Evolutionary conservation across 208 protist species (phyloP).

Genomic region (Acanthamoeba sp.): DNA sequence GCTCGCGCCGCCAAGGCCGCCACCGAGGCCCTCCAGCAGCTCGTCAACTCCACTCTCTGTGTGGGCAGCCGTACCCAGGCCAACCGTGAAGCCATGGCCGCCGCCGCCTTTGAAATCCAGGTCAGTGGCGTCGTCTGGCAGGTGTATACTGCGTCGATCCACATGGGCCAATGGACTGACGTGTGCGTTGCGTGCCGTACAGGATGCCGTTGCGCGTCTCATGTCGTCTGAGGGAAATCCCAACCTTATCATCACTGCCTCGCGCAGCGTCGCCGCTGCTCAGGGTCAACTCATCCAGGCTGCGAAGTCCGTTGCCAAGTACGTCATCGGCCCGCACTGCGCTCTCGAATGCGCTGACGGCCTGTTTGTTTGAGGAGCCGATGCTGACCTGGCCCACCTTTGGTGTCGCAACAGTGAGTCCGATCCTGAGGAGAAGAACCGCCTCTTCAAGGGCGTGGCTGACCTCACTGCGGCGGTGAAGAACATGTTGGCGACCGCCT

Average conservation of each 20-base stretch:
- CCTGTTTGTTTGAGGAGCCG: too few species aligned
- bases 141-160: too few species aligned
- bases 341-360: too few species aligned
- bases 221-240: constrained; percentile 73
- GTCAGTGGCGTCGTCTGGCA: too few species aligned
- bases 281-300: constrained; percentile 67
- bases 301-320: constrained; percentile 76
- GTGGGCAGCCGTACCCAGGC: constrained; percentile 71
- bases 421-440: constrained; percentile 72
- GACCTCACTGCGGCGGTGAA: constrained; percentile 59
- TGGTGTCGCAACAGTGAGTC: constrained; percentile 21
- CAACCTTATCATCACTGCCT: constrained; percentile 70
- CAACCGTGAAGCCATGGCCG: constrained; percentile 73
- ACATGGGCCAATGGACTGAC: too few species aligned
- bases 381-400: too few species aligned
- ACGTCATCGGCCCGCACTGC: too few species aligned
- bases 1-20: constrained; percentile 67
- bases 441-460: constrained; percentile 74
- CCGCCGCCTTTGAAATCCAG: constrained; percentile 73
- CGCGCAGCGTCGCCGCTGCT: constrained; percentile 21
- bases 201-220: constrained; percentile 73
- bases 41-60: constrained; percentile 70
- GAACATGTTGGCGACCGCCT: constrained; percentile 63
- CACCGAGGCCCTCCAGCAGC: constrained; percentile 73
- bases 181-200: background rate